Percentiles rank a stretch among this genome's conserved stretches.
Evolutionary conservation across 352 stramenopile genomes (phyloP).

Genomic region (Thalassiosira livingstoniorum): DNA sequence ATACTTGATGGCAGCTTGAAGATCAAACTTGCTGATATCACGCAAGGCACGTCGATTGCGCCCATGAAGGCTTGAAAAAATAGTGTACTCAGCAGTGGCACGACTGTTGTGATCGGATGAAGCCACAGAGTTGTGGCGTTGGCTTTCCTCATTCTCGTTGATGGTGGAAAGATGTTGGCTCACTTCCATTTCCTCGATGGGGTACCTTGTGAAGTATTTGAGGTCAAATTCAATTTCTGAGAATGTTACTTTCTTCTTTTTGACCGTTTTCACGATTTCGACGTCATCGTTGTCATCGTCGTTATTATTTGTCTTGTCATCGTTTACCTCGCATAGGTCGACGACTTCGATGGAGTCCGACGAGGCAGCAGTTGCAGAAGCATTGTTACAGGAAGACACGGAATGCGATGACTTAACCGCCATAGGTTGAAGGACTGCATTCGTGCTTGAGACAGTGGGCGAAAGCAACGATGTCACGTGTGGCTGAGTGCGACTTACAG

Average conservation of each 20-base stretch:
- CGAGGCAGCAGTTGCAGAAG: not conserved
- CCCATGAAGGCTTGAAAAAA: slow-evolving; percentile 62
- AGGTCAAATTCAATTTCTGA: slow-evolving; percentile 45
- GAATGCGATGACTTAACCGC: not conserved
- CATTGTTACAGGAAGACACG: not conserved
- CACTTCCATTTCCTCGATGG: slow-evolving; percentile 13
- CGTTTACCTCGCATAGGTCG: not conserved
- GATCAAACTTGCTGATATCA: slow-evolving; percentile 59
- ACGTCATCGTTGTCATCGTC: slow-evolving; percentile 7
- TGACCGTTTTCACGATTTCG: slow-evolving; percentile 8
- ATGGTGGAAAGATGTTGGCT: not conserved
- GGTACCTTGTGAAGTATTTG: slow-evolving; percentile 33
- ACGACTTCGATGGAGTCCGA: not conserved
- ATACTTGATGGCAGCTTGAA: slow-evolving; percentile 58
- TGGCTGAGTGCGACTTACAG: not conserved
- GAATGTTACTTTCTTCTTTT: slow-evolving; percentile 22
- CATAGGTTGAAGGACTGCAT: not conserved
- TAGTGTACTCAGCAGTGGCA: slow-evolving; percentile 51
- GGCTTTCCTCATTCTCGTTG: slow-evolving; percentile 7
- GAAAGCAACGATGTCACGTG: not conserved
- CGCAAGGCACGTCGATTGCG: slow-evolving; percentile 46
- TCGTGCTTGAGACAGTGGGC: not conserved
- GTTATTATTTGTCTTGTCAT: not conserved
- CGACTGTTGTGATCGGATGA: not conserved
- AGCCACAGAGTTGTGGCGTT: not conserved